These are phyloP conservation scores for Geotrichum ghanense DNA, from an alignment of 805 yeast genomes.

Conservation along the genomic window DNA sequence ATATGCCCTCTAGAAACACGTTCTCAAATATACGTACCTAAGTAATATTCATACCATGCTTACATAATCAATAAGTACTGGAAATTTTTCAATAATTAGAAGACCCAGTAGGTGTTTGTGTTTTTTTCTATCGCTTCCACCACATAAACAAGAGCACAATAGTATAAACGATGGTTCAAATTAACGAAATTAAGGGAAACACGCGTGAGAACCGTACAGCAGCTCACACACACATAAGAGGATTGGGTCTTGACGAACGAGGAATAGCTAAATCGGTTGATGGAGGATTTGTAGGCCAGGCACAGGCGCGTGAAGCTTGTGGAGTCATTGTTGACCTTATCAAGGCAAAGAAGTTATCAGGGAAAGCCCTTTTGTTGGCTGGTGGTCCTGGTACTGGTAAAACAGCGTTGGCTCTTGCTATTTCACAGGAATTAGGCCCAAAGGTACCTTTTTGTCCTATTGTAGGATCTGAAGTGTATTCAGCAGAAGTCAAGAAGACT, in stretches of 20 bases:
- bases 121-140: no score
- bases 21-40: no score
- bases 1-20: no score
- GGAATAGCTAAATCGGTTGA: constrained; percentile 76
- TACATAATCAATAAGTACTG: no score
- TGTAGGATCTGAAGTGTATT: constrained; percentile 86
- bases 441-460: constrained; percentile 97
- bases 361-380: constrained; percentile 89
- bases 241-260: constrained; percentile 84
- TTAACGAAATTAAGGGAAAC: constrained; percentile 59
- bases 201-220: constrained; percentile 65
- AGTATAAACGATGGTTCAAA: constrained; percentile 63
- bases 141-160: no score
- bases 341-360: constrained; percentile 85
- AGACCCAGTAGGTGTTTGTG: no score
- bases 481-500: constrained; percentile 96
- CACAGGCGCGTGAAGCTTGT: constrained; percentile 65
- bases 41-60: no score
- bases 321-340: constrained; percentile 91
- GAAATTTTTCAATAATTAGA: no score
- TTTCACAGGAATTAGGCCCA: constrained; percentile 92
- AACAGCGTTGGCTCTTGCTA: constrained; percentile 92
- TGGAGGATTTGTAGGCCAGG: constrained; percentile 81
- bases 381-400: constrained; percentile 99
- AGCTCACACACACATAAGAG: constrained; percentile 94